Conservation (phyloP, 768 basidiomycete genomes). For the Lactarius hatsudake region DNA sequence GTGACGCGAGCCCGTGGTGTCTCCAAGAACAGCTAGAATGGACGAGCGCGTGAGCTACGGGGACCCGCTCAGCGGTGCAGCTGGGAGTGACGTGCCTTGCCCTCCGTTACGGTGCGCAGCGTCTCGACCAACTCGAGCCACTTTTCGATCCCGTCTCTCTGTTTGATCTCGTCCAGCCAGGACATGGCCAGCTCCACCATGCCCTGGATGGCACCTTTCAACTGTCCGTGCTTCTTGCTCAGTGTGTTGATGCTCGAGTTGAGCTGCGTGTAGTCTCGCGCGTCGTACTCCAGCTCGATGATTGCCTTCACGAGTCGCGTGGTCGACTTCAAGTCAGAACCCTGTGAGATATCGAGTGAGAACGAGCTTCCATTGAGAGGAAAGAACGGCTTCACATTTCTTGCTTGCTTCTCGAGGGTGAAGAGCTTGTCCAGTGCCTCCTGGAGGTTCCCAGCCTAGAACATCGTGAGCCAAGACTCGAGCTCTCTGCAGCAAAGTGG, state of each 20-base stretch:
- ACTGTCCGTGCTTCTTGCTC: conserved; percentile 96
- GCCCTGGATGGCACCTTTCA: conserved; percentile 86
- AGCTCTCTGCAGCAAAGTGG: not conserved
- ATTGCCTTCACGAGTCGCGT: conserved; percentile 77
- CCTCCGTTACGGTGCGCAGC: conserved; percentile 88
- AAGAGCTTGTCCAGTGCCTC: conserved; percentile 89
- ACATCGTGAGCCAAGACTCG: conserved; percentile 3
- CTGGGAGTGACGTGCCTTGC: conserved; percentile 64
- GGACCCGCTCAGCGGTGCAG: conserved; percentile 4
- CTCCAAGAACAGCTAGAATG: conserved; percentile 85
- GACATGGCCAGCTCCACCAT: conserved; percentile 85
- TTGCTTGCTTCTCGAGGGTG: conserved; percentile 88
- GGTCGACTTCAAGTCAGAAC: conserved; percentile 91
- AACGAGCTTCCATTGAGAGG: conserved; percentile 6
- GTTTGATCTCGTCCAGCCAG: conserved; percentile 77
- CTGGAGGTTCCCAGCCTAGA: conserved; percentile 75
- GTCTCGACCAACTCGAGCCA: conserved; percentile 92
- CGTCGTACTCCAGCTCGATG: conserved; percentile 67
- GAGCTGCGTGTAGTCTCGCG: conserved; percentile 63
- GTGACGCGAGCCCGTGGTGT: conserved; percentile 95
- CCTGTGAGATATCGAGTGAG: conserved; percentile 45
- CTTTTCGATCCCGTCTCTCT: conserved; percentile 60
- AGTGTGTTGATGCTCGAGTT: conserved; percentile 67
- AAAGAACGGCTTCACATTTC: conserved; percentile 63
- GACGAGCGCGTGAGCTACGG: not conserved